phyloP scores from a whole-genome alignment of 2,329 filamentous ascomycete species.

The Byssothecium circinans region DNA sequence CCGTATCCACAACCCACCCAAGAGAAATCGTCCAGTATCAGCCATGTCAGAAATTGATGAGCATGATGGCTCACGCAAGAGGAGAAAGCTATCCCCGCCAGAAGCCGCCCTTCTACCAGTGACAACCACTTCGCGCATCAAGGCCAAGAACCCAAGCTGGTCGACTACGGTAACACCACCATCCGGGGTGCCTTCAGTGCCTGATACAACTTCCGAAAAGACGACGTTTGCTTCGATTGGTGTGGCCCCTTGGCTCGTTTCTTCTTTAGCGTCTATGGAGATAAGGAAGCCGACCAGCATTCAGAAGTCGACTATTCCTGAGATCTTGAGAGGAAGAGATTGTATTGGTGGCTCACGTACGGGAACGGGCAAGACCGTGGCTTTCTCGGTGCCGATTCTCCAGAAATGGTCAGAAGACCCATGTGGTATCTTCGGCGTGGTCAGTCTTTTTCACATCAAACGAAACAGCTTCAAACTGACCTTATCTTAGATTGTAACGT shows the following conservation, averaged over 20 bases:
- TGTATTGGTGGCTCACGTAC: slow-evolving; percentile 92
- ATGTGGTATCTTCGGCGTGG: slow-evolving; percentile 81
- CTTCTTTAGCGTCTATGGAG: slow-evolving; percentile 73
- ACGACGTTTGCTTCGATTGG: slow-evolving; percentile 71
- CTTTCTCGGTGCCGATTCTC: slow-evolving; percentile 91
- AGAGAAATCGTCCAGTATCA: neutral
- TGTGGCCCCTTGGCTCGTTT: slow-evolving; percentile 84
- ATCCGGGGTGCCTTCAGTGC: slow-evolving; percentile 6
- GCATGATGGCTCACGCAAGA: slow-evolving; percentile 39
- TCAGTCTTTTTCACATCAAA: neutral
- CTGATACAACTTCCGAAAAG: slow-evolving; percentile 40
- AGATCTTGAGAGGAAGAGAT: slow-evolving; percentile 86
- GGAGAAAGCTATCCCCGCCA: slow-evolving; percentile 38
- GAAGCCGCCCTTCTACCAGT: slow-evolving; percentile 13
- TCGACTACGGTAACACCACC: slow-evolving; percentile 2
- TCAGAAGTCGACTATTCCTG: slow-evolving; percentile 88
- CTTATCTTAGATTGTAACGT: slow-evolving; percentile 67
- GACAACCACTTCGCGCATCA: slow-evolving; percentile 39
- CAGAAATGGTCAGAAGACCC: slow-evolving; percentile 94
- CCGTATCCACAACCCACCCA: neutral
- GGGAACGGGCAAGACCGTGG: slow-evolving; percentile 95
- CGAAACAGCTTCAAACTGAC: neutral
- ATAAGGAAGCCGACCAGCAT: slow-evolving; percentile 90
- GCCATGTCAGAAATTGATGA: slow-evolving; percentile 13
- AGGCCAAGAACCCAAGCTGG: slow-evolving; percentile 23